Evolutionary conservation across 495 filamentous ascomycete species (phyloP).

Genomic region (Penicillium manginii): DNA sequence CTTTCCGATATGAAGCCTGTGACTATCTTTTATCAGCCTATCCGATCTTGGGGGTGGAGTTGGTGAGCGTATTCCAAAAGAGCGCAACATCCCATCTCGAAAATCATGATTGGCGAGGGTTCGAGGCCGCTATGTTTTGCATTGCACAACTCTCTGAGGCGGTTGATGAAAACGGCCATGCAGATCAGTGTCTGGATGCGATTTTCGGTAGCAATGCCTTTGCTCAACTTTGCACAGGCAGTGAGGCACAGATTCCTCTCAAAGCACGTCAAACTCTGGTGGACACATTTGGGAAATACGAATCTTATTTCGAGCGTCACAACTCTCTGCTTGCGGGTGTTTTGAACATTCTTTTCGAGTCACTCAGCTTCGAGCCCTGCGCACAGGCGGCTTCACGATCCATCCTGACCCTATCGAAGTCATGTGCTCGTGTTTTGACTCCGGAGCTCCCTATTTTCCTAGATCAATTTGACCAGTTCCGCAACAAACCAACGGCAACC

Average conservation of each 20-base stretch:
- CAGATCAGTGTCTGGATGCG: conserved; percentile 66
- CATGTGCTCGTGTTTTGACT: conserved; percentile 73
- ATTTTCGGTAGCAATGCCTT: conserved; percentile 71
- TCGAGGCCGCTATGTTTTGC: conserved; percentile 82
- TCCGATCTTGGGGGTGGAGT: conserved; percentile 64
- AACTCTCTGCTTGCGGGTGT: conserved; percentile 71
- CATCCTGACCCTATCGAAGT: conserved; percentile 77
- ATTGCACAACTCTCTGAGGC: conserved; percentile 77
- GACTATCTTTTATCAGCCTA: conserved; percentile 82
- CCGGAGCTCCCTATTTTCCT: conserved; percentile 77
- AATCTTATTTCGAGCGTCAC: conserved; percentile 79
- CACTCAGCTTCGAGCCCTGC: conserved; percentile 67
- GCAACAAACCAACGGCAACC: conserved; percentile 62
- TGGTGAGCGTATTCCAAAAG: conserved; percentile 72
- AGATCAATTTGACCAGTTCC: conserved; percentile 71
- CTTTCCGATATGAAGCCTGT: conserved; percentile 78
- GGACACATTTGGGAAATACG: conserved; percentile 75
- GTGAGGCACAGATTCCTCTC: conserved; percentile 55
- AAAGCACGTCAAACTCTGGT: conserved; percentile 79
- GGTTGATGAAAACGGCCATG: conserved; percentile 64
- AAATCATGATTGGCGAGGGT: conserved; percentile 67
- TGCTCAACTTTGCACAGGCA: conserved; percentile 56
- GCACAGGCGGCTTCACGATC: conserved; percentile 76
- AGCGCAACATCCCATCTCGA: conserved; percentile 62
- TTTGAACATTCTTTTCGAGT: conserved; percentile 80